Evolutionary conservation across 148 eudicot species (phyloP).

Genomic region (Diospyros lotus): DNA sequence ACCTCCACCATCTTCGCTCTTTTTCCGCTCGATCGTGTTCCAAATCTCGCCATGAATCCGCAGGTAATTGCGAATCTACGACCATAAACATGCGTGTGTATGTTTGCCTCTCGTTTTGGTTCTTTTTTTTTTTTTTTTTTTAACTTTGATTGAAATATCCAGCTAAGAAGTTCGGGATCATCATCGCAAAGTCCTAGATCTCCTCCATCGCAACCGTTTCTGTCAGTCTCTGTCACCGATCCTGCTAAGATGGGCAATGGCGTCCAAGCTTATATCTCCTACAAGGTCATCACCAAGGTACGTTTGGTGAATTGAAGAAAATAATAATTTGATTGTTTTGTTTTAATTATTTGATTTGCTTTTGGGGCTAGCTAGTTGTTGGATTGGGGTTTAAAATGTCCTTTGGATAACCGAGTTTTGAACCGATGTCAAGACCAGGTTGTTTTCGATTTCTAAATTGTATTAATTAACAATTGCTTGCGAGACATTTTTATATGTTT

Average conservation of each 20-base stretch:
- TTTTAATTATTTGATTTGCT: background rate
- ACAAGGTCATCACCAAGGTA: conserved; percentile 84
- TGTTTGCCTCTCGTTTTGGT: background rate
- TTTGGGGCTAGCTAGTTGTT: background rate
- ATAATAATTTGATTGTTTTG: too few relatives aligned
- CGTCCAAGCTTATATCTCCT: conserved; percentile 94
- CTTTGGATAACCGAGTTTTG: background rate
- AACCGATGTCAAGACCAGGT: background rate
- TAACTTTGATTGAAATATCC: conserved; percentile 21
- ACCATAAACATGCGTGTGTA: background rate
- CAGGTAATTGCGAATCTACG: conserved; percentile 15
- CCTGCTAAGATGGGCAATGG: conserved; percentile 97
- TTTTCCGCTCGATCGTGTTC: background rate
- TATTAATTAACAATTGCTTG: too few relatives aligned
- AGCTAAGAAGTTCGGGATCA: conserved; percentile 51
- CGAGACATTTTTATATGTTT: too few relatives aligned
- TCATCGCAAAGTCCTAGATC: conserved; percentile 79
- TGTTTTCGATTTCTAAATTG: background rate
- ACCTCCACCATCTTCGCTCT: background rate
- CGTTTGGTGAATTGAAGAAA: background rate
- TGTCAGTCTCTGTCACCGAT: conserved; percentile 80
- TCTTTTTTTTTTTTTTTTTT: background rate
- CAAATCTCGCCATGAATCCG: conserved; percentile 13
- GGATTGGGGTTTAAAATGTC: background rate
- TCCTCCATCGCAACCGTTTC: conserved; percentile 49